Conservation (phyloP, 768 basidiomycete genomes). For the Boletellus ananas region DNA sequence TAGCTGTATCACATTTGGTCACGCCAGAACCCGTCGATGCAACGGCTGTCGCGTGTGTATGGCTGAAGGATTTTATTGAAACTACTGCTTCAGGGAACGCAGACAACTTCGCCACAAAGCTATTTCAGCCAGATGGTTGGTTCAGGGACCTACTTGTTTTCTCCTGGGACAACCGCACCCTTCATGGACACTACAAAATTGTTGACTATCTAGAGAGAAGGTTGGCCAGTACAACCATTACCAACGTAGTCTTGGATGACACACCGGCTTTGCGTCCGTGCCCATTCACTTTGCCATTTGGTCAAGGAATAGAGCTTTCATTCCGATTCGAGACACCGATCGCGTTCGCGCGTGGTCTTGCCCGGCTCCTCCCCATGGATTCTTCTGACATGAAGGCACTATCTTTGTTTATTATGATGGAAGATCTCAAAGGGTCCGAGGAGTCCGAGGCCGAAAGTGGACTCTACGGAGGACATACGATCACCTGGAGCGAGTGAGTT, state of each 20-base stretch:
- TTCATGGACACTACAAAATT: conserved; percentile 2
- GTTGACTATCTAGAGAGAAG: neutral
- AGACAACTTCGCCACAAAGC: neutral
- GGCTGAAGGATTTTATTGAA: conserved; percentile 1
- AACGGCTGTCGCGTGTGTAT: neutral
- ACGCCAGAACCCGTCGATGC: neutral
- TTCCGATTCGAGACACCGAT: conserved; percentile 6
- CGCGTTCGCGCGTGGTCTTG: neutral
- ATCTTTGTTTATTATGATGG: conserved; percentile 3
- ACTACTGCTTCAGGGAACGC: neutral
- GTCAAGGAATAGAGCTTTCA: conserved; percentile 1
- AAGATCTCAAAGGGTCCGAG: conserved; percentile 1
- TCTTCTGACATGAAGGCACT: neutral
- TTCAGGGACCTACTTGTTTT: conserved; percentile 4
- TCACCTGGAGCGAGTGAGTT: conserved; percentile 3
- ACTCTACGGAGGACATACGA: conserved; percentile 3
- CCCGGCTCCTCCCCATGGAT: neutral
- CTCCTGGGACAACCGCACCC: conserved; percentile 2
- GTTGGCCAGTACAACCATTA: neutral
- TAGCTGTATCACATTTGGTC: too few relatives aligned
- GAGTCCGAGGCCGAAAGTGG: neutral
- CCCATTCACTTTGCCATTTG: neutral
- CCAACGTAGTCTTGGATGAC: conserved; percentile 2
- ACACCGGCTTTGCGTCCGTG: neutral
- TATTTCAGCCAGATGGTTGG: conserved; percentile 1